Evolutionary conservation across 345 rosid species (phyloP).

Genomic region (Tarenaya hassleriana): DNA sequence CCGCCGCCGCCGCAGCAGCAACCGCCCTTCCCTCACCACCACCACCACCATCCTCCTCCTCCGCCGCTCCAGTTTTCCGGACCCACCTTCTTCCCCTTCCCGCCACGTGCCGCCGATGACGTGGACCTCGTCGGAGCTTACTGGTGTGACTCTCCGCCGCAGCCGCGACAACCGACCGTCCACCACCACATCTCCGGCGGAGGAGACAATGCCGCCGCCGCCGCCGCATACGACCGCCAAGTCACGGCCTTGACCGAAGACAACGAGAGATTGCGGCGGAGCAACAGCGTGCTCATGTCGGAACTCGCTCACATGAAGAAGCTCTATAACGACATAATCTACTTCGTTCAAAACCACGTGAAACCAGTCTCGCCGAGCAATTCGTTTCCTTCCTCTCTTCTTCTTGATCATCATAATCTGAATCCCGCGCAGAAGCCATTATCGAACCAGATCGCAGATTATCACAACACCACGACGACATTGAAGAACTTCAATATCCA

Average conservation of each 20-base stretch:
- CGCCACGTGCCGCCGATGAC: conserved; percentile 51
- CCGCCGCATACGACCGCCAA: conserved; percentile 29
- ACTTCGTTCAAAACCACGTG: conserved; percentile 86
- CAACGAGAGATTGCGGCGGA: conserved; percentile 72
- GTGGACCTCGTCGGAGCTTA: conserved; percentile 19
- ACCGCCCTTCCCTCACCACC: conserved; percentile 39
- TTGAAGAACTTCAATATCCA: conserved; percentile 4
- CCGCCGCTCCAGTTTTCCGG: conserved; percentile 36
- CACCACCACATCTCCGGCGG: background rate
- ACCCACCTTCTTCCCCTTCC: conserved; percentile 46
- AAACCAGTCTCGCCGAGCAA: conserved; percentile 72
- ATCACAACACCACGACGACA: conserved; percentile 22
- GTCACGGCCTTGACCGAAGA: conserved; percentile 68
- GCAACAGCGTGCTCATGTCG: conserved; percentile 67
- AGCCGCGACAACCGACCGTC: conserved; percentile 19
- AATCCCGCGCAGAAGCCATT: too few relatives aligned
- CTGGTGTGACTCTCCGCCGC: conserved; percentile 65
- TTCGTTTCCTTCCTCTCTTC: conserved; percentile 43
- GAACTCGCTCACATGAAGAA: conserved; percentile 89
- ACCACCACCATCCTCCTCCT: conserved; percentile 43
- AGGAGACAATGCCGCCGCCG: background rate
- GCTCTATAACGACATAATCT: conserved; percentile 85
- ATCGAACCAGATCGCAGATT: conserved; percentile 14
- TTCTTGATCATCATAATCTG: conserved; percentile 36
- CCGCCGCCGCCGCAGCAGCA: conserved; percentile 55